These are phyloP conservation scores for Tympanopsis confertula DNA, from an alignment of 2,329 filamentous ascomycete species.

Conservation along the genomic window DNA sequence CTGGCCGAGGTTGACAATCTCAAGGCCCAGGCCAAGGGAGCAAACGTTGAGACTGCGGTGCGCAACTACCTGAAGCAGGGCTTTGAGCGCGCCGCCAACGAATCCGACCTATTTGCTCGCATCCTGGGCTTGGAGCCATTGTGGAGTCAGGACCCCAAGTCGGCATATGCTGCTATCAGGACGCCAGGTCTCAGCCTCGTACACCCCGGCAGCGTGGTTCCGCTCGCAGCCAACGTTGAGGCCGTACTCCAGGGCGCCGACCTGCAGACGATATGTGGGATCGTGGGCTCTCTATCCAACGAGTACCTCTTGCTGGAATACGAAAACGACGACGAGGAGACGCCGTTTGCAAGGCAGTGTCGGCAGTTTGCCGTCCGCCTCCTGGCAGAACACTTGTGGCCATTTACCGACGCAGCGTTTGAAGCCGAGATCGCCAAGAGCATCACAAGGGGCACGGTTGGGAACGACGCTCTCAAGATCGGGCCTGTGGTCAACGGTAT, in stretches of 20 bases:
- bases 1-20: slow-evolving; percentile 43
- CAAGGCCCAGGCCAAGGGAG: slow-evolving; percentile 34
- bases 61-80: slow-evolving; percentile 48
- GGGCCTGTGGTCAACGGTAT: slow-evolving; percentile 32
- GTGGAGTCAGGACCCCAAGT: slow-evolving; percentile 34
- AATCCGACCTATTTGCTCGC: slow-evolving; percentile 37
- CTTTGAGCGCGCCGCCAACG: slow-evolving; percentile 44
- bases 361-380: slow-evolving; percentile 43
- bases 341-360: slow-evolving; percentile 37
- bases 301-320: slow-evolving; percentile 44
- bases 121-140: slow-evolving; percentile 44
- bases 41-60: slow-evolving; percentile 39
- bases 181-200: slow-evolving; percentile 35
- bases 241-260: slow-evolving; percentile 32
- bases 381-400: slow-evolving; percentile 44
- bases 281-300: slow-evolving; percentile 44
- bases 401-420: slow-evolving; percentile 40
- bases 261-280: slow-evolving; percentile 37
- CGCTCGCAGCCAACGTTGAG: slow-evolving; percentile 37
- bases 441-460: slow-evolving; percentile 34
- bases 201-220: slow-evolving; percentile 40
- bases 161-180: slow-evolving; percentile 38
- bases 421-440: slow-evolving; percentile 42
- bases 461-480: slow-evolving; percentile 37
- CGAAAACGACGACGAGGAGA: slow-evolving; percentile 35